Evolutionary conservation across 2,329 filamentous ascomycete species (phyloP).

Genomic region (Bimuria novae-zelandiae): DNA sequence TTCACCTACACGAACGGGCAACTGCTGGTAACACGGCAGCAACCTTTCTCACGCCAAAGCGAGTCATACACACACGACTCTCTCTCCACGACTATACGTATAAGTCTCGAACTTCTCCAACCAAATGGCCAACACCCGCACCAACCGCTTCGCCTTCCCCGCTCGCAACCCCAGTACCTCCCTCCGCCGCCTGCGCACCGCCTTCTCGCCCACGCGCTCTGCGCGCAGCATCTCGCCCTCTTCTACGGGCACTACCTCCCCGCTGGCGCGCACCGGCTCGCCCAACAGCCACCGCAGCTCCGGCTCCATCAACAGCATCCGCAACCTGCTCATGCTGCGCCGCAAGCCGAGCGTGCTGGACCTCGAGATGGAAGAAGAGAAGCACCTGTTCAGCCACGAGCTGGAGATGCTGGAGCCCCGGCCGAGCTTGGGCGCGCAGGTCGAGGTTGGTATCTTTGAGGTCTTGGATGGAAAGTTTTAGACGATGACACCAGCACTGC

Average conservation of each 20-base stretch:
- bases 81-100: no score
- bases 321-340: constrained; percentile 37
- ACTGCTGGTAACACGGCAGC: constrained; percentile 16
- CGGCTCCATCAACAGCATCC: constrained; percentile 28
- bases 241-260: constrained; percentile 34
- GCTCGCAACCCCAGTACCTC: constrained; percentile 35
- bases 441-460: constrained; percentile 45
- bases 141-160: constrained; percentile 44
- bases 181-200: constrained; percentile 41
- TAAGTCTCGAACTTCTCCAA: constrained; percentile 7
- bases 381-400: constrained; percentile 33
- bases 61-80: constrained; percentile 11
- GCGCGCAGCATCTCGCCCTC: constrained; percentile 32
- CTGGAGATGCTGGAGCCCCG: constrained; percentile 41
- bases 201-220: constrained; percentile 41
- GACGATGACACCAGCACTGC: no score
- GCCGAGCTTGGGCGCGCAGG: constrained; percentile 19
- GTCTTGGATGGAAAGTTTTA: constrained; percentile 42
- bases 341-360: constrained; percentile 41
- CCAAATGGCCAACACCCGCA: constrained; percentile 40
- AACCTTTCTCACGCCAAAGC: neutral
- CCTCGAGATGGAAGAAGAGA: constrained; percentile 44
- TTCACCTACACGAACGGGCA: neutral
- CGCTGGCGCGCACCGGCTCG: constrained; percentile 32
- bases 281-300: constrained; percentile 35